Evolutionary conservation across 441 rosid species (phyloP).

Genomic region (Melastoma candidum): DNA sequence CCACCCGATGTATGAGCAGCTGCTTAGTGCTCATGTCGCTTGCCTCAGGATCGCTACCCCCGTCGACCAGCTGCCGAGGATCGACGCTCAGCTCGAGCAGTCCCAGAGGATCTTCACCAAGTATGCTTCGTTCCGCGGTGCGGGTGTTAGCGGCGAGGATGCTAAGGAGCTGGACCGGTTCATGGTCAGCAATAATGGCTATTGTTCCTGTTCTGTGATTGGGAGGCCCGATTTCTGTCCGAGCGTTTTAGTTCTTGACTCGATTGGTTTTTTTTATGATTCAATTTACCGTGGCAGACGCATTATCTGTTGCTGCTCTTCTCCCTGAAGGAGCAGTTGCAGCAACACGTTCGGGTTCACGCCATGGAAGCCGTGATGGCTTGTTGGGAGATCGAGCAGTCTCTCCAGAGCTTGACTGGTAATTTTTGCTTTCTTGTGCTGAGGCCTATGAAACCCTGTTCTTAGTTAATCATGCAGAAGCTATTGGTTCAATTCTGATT

Average conservation of each 20-base stretch:
- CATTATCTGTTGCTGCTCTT: constrained; percentile 3
- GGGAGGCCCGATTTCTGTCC: background rate
- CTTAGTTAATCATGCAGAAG: too few relatives aligned
- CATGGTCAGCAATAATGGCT: constrained; percentile 19
- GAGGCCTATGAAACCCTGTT: too few relatives aligned
- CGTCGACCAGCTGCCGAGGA: constrained; percentile 32
- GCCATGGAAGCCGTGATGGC: constrained; percentile 13
- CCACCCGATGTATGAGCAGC: constrained; percentile 34
- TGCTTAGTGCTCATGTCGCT: constrained; percentile 30
- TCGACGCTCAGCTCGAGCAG: constrained; percentile 29
- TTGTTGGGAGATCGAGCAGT: constrained; percentile 10
- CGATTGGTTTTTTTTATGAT: background rate
- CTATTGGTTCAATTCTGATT: too few relatives aligned
- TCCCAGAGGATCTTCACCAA: constrained; percentile 24
- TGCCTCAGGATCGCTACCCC: constrained; percentile 34
- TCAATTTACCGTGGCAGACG: constrained; percentile 1
- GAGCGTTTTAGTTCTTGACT: background rate
- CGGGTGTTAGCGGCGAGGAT: constrained; percentile 2
- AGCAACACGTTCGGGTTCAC: constrained; percentile 10
- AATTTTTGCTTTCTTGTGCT: background rate
- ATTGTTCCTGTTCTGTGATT: constrained; percentile 1
- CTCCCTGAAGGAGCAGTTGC: constrained; percentile 12
- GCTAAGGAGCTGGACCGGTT: constrained; percentile 32
- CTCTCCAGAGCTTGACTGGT: constrained; percentile 11
- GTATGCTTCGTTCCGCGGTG: constrained; percentile 16